phyloP scores from a whole-genome alignment of 176 grass and related monocot species.

The Zoysia japonica region DNA sequence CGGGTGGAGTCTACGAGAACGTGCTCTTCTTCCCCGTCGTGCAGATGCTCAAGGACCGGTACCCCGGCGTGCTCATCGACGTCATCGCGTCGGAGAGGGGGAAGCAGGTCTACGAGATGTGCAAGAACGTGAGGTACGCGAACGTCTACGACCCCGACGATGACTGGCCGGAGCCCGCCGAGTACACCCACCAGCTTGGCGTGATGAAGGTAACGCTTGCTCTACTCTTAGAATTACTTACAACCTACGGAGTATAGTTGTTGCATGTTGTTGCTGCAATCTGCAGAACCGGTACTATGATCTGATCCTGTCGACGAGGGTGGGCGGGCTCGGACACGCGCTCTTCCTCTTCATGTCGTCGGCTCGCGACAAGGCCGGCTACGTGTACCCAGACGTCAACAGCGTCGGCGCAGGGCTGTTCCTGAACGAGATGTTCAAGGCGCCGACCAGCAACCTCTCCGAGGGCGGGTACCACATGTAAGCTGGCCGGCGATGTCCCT shows the following conservation, averaged over 20 bases:
- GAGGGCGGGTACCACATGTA: slow-evolving; percentile 83
- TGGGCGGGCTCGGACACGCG: slow-evolving; percentile 74
- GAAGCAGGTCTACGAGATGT: slow-evolving; percentile 91
- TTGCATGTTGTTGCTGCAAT: not conserved
- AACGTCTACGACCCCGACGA: slow-evolving; percentile 74
- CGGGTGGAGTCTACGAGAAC: slow-evolving; percentile 93
- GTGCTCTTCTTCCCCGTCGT: slow-evolving; percentile 88
- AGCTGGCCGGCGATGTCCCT: not conserved
- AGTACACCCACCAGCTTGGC: slow-evolving; percentile 85
- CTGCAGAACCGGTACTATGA: slow-evolving; percentile 87
- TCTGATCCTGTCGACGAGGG: slow-evolving; percentile 70
- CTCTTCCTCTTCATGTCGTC: slow-evolving; percentile 95
- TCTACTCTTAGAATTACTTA: too few species aligned
- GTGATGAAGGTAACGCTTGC: slow-evolving; percentile 58
- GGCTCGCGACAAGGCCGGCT: slow-evolving; percentile 78
- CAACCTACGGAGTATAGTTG: too few species aligned
- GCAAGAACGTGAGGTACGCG: slow-evolving; percentile 87
- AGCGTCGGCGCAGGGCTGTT: slow-evolving; percentile 68
- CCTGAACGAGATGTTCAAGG: slow-evolving; percentile 64
- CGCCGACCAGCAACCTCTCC: slow-evolving; percentile 60
- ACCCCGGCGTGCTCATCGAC: slow-evolving; percentile 84
- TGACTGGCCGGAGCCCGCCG: slow-evolving; percentile 68
- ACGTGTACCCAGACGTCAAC: slow-evolving; percentile 89
- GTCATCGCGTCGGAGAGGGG: slow-evolving; percentile 67
- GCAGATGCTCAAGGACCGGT: slow-evolving; percentile 81